Evolutionary conservation across 352 stramenopile species (phyloP).

Genomic region (Phytophthora sojae): DNA sequence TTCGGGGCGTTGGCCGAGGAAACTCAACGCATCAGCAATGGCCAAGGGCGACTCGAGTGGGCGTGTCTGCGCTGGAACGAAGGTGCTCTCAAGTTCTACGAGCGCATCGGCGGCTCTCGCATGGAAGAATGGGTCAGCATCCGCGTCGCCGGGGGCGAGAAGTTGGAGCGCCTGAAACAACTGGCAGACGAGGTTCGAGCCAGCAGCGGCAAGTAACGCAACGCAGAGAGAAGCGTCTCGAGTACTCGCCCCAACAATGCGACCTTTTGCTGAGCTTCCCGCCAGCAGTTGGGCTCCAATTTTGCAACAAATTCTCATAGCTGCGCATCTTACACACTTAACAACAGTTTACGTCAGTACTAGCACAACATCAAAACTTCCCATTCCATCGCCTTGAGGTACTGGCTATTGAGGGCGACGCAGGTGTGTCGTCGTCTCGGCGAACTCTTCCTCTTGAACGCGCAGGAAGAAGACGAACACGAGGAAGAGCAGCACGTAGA

Average conservation of each 20-base stretch:
- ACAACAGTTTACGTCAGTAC: background rate
- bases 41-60: constrained; percentile 34
- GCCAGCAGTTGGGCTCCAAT: background rate
- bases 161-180: constrained; percentile 26
- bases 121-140: constrained; percentile 42
- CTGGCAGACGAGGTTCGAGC: constrained; percentile 25
- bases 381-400: background rate
- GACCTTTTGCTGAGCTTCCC: background rate
- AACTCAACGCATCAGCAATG: constrained; percentile 32
- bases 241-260: background rate
- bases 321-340: background rate
- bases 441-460: constrained; percentile 68
- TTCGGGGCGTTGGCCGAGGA: constrained; percentile 33
- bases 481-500: constrained; percentile 72
- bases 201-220: constrained; percentile 16
- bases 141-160: constrained; percentile 31
- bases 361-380: background rate
- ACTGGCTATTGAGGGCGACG: constrained; percentile 22
- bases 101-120: constrained; percentile 17
- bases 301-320: background rate
- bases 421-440: constrained; percentile 27
- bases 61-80: constrained; percentile 40
- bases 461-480: constrained; percentile 70
- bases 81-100: constrained; percentile 34
- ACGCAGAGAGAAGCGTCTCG: background rate